Percentiles rank a stretch among this genome's conserved stretches.
phyloP scores from a whole-genome alignment of 2,329 filamentous ascomycete genomes.

The Tolypocladium endophyticum region DNA sequence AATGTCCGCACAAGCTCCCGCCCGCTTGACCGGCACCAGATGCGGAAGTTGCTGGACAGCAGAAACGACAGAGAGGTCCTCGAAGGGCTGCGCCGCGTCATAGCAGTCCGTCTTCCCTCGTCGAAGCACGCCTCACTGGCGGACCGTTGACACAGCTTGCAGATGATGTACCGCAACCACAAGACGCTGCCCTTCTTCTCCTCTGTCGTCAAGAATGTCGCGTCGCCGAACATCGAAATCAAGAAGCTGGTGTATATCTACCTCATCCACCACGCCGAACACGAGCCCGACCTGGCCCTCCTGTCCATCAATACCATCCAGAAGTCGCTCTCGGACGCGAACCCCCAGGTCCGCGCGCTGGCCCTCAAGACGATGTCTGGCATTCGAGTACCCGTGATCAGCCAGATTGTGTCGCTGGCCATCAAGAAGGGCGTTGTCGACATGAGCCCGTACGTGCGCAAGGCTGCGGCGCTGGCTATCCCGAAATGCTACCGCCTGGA shows the following conservation, averaged over 20 bases:
- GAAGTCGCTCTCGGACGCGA: constrained; percentile 88
- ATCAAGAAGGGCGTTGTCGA: constrained; percentile 91
- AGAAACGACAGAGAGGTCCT: constrained; percentile 86
- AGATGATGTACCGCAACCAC: constrained; percentile 94
- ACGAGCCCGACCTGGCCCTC: constrained; percentile 88
- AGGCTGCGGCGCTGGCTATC: constrained; percentile 84
- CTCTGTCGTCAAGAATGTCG: constrained; percentile 96
- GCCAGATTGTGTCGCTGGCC: constrained; percentile 88
- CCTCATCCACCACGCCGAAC: constrained; percentile 89
- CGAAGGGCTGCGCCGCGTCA: constrained; percentile 80
- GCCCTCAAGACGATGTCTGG: constrained; percentile 95
- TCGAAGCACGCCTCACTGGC: neutral
- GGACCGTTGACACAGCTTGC: constrained; percentile 2
- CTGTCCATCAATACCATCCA: constrained; percentile 98
- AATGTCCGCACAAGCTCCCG: constrained; percentile 50
- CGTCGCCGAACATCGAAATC: constrained; percentile 85
- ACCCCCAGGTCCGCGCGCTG: constrained; percentile 81
- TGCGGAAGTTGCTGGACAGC: constrained; percentile 92
- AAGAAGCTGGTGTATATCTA: constrained; percentile 99
- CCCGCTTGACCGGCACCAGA: constrained; percentile 66
- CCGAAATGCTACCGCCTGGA: constrained; percentile 94
- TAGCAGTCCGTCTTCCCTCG: constrained; percentile 53
- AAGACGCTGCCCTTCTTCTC: constrained; percentile 90
- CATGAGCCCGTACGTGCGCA: constrained; percentile 89
- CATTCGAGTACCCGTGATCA: constrained; percentile 94